Evolutionary conservation across 1,139 yeast species (phyloP), one percentile per base, ranked within the genome.

Genomic region (Zygoascus meyerae): DNA sequence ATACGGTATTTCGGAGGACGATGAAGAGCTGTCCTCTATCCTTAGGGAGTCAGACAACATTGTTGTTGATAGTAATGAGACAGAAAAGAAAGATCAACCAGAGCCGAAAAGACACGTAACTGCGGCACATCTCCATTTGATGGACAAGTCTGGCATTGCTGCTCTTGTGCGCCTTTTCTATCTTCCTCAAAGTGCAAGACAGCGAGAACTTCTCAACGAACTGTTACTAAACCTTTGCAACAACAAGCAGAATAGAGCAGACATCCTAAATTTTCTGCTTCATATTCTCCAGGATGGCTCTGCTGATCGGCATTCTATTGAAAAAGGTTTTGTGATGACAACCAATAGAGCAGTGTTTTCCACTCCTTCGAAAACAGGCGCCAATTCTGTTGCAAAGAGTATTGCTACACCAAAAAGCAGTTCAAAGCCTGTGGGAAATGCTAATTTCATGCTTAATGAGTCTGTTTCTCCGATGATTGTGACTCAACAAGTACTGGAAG

Each of bases 401-500:
- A 33, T 45, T 11, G 46, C 52, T 6, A 55, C 62, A 2, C 62
- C 66, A 11, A 57, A 56, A 40, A 53, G 37, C 14, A 10, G 29
- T 10, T 32, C 43, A 7, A 40, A 40, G 37, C 10, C 33, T 30
- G 33, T 31, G 5, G 7, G 26, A 4, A 4, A 21, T 21, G 26
- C 26, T 7, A 40, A 40, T 21, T 26, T 30, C 26, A 32, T 26
- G 9, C 46, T 61, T 33, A 55, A 53, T 5, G 65, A 73, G 6
- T 84, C 81, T 26, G 75, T 86, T 15, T 76, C 92, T 0, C 85
- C 92, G 0, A 65, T 82, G 12, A 70, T 78, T 8, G 82, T 87
- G 21, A 90, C 90, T 1, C 82, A 80, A 44, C 96, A 89, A 60
- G 75, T 83, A 4, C 72, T 89, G 42, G 95, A 86, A 54, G 82